A percentile compares a stretch with the other conserved stretches of the same genome.
These are phyloP conservation scores for Macaranga tanarius DNA, from an alignment of 441 rosid species.

Conservation along the genomic window DNA sequence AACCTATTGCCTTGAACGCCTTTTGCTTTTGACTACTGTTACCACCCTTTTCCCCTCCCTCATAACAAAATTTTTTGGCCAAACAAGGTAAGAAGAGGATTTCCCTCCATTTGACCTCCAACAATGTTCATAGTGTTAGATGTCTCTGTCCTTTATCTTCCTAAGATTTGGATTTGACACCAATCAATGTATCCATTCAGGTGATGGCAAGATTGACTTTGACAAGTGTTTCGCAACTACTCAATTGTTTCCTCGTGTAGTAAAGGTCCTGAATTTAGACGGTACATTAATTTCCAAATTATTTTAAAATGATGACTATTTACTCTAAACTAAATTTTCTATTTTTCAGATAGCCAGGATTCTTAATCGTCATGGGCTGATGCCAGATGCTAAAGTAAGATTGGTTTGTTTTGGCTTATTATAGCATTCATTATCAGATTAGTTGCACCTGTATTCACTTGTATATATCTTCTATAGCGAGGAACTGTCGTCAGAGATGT, in stretches of 20 bases:
- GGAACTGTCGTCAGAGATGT: conserved; percentile 86
- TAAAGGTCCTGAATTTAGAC: conserved; percentile 54
- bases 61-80: not conserved
- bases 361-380: conserved; percentile 82
- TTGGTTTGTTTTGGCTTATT: conserved; percentile 10
- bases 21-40: not conserved
- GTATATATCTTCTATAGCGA: conserved; percentile 51
- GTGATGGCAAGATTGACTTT: conserved; percentile 70
- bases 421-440: not conserved
- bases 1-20: too few species aligned
- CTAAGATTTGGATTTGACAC: conserved; percentile 13
- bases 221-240: conserved; percentile 86
- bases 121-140: not conserved
- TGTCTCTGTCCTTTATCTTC: not conserved
- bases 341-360: conserved; percentile 70
- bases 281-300: conserved; percentile 7
- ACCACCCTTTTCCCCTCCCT: not conserved
- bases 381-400: conserved; percentile 91
- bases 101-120: not conserved
- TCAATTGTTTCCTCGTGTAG: conserved; percentile 66
- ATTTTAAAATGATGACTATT: conserved; percentile 10
- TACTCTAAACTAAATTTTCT: conserved; percentile 4
- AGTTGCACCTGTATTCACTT: not conserved
- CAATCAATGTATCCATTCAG: conserved; percentile 35
- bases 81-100: not conserved